Evolutionary conservation across 2,329 filamentous ascomycete genomes (phyloP).

Genomic region (Scedosporium dehoogii): DNA sequence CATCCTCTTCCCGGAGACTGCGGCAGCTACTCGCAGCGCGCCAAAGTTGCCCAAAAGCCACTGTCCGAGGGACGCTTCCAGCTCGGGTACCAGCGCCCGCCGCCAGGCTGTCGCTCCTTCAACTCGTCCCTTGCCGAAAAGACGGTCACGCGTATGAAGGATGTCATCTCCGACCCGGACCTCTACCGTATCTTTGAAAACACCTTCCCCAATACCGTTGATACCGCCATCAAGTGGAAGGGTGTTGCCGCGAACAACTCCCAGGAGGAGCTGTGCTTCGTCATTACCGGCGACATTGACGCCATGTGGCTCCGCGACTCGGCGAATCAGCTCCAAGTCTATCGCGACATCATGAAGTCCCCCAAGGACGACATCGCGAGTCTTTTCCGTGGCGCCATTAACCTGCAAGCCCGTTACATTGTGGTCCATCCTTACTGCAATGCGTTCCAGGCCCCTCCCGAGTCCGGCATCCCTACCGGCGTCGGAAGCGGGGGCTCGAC

Average conservation of each 20-base stretch:
- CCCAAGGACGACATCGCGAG: constrained; percentile 47
- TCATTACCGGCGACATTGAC: constrained; percentile 77
- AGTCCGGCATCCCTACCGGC: constrained; percentile 52
- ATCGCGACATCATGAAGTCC: constrained; percentile 47
- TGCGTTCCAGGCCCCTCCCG: constrained; percentile 76
- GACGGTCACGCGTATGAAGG: constrained; percentile 21
- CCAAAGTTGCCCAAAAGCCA: constrained; percentile 44
- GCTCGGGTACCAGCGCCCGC: constrained; percentile 73
- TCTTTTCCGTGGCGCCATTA: constrained; percentile 61
- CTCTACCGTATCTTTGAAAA: constrained; percentile 75
- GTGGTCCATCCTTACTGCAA: constrained; percentile 73
- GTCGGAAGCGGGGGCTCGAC: constrained; percentile 9
- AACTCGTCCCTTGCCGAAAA: constrained; percentile 8
- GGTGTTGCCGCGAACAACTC: constrained; percentile 41
- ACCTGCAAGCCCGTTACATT: constrained; percentile 60
- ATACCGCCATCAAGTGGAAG: constrained; percentile 75
- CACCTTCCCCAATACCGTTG: constrained; percentile 72
- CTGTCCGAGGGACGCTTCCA: constrained; percentile 66
- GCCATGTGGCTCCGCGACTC: constrained; percentile 86
- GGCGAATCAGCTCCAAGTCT: constrained; percentile 62
- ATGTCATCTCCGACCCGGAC: constrained; percentile 41
- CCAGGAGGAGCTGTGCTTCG: constrained; percentile 59
- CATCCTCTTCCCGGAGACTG: constrained; percentile 2
- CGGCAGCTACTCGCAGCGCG: constrained; percentile 8
- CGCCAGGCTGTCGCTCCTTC: constrained; percentile 64